Evolutionary conservation across 768 basidiomycete species (phyloP).

Genomic region (Glaciozyma antarctica): DNA sequence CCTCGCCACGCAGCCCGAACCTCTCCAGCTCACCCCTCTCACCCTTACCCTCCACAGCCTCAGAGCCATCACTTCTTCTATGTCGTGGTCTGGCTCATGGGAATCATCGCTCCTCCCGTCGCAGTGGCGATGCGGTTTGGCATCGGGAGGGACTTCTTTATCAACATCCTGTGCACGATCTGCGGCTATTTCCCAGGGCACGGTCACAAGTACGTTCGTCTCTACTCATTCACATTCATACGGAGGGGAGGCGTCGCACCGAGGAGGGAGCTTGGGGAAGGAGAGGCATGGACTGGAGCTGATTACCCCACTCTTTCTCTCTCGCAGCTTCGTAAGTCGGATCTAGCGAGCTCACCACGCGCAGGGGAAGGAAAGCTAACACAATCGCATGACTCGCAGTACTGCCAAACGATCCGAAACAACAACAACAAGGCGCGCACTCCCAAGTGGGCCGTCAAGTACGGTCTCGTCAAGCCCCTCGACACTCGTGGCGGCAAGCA

Average conservation of each 20-base stretch:
- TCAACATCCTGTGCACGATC: slow-evolving; percentile 34
- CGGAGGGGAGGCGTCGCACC: too few species aligned
- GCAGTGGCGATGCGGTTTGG: slow-evolving; percentile 36
- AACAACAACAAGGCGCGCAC: slow-evolving; percentile 32
- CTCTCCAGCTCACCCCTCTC: neutral
- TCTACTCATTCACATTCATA: neutral
- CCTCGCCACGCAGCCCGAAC: too few species aligned
- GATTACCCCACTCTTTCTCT: neutral
- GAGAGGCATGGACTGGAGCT: neutral
- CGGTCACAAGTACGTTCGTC: slow-evolving; percentile 24
- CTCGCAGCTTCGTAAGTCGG: slow-evolving; percentile 14
- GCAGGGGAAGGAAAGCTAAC: too few species aligned
- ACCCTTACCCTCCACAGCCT: slow-evolving; percentile 7
- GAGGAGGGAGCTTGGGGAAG: too few species aligned
- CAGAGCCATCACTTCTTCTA: slow-evolving; percentile 24
- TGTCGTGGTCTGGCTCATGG: slow-evolving; percentile 20
- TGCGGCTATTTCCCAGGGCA: slow-evolving; percentile 36
- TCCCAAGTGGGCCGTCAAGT: slow-evolving; percentile 35
- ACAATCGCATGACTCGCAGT: slow-evolving; percentile 3
- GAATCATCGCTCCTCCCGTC: slow-evolving; percentile 29
- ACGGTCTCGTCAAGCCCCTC: slow-evolving; percentile 33
- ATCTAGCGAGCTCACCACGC: neutral
- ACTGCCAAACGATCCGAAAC: slow-evolving; percentile 34
- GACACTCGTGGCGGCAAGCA: slow-evolving; percentile 29
- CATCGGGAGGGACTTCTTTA: slow-evolving; percentile 31